Conservation (phyloP, 495 filamentous ascomycete species). For the Schizothecium vesticola region DNA sequence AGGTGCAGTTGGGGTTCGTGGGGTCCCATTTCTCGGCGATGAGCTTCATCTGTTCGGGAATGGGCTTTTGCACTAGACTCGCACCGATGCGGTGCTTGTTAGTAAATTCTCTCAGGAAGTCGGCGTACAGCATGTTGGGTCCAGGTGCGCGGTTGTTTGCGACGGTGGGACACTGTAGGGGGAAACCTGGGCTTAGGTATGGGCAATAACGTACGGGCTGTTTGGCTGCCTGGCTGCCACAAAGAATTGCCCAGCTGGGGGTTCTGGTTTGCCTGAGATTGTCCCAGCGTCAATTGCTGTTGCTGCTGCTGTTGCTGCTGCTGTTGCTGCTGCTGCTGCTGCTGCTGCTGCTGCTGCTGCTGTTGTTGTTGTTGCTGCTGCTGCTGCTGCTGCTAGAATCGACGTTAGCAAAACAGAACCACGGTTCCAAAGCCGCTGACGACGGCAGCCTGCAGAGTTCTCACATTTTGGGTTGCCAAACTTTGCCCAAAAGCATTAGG, state of each 20-base stretch:
- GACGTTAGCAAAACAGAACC: background rate
- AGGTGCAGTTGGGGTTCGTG: conserved; percentile 60
- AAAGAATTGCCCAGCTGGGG: conserved; percentile 37
- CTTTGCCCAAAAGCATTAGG: background rate
- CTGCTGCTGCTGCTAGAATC: background rate
- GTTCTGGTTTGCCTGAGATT: conserved; percentile 29
- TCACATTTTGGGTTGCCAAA: conserved; percentile 15
- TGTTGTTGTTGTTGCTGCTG: background rate
- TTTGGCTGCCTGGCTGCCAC: conserved; percentile 45
- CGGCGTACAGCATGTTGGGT: background rate
- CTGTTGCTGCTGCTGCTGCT: conserved; percentile 22
- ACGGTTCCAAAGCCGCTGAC: background rate
- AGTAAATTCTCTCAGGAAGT: conserved; percentile 7
- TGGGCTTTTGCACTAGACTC: conserved; percentile 62
- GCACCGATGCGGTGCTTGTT: conserved; percentile 4
- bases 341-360: conserved; percentile 20
- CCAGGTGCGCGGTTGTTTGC: background rate
- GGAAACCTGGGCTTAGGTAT: background rate
- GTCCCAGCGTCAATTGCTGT: conserved; percentile 25
- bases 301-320: conserved; percentile 33
- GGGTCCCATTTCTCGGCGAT: conserved; percentile 83
- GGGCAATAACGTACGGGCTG: conserved; percentile 32
- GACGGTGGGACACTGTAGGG: background rate
- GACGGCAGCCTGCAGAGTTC: conserved; percentile 5
- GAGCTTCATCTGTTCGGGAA: conserved; percentile 76